Evolutionary conservation across 805 yeast species (phyloP).

Genomic region (Pichia insulana): DNA sequence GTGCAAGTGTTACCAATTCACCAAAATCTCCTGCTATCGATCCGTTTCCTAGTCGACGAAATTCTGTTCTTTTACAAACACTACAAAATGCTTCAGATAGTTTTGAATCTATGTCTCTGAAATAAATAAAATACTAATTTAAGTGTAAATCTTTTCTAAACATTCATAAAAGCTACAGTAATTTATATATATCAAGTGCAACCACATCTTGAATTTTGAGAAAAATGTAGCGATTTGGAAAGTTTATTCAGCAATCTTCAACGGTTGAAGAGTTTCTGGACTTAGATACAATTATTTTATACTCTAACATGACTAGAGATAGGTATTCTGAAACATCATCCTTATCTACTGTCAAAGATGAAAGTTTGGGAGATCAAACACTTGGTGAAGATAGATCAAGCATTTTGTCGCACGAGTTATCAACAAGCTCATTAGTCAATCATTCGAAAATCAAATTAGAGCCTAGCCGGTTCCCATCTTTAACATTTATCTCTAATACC

Average conservation of each 20-base stretch:
- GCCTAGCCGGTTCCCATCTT: conserved; percentile 10
- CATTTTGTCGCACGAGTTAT: not conserved
- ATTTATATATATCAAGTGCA: too few relatives aligned
- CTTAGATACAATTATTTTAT: too few relatives aligned
- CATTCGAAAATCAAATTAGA: not conserved
- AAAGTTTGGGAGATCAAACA: not conserved
- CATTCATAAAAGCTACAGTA: too few relatives aligned
- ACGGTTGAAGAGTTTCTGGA: too few relatives aligned
- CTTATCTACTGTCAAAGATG: not conserved
- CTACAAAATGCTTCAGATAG: conserved; percentile 26
- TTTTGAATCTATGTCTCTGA: conserved; percentile 23
- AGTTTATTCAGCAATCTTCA: too few relatives aligned
- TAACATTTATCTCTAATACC: conserved; percentile 8
- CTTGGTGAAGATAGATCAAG: not conserved
- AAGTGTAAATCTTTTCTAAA: too few relatives aligned
- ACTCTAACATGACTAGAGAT: too few relatives aligned
- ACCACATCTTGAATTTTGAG: too few relatives aligned
- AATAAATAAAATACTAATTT: not conserved
- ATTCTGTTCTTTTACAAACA: conserved; percentile 18
- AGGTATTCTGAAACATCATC: too few relatives aligned
- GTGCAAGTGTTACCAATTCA: conserved; percentile 12
- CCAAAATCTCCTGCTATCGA: conserved; percentile 10
- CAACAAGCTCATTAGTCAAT: not conserved
- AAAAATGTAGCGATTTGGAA: too few relatives aligned
- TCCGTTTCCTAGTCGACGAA: conserved; percentile 15